phyloP scores from a whole-genome alignment of 768 basidiomycete genomes.

The Phanerochaete sordida region DNA sequence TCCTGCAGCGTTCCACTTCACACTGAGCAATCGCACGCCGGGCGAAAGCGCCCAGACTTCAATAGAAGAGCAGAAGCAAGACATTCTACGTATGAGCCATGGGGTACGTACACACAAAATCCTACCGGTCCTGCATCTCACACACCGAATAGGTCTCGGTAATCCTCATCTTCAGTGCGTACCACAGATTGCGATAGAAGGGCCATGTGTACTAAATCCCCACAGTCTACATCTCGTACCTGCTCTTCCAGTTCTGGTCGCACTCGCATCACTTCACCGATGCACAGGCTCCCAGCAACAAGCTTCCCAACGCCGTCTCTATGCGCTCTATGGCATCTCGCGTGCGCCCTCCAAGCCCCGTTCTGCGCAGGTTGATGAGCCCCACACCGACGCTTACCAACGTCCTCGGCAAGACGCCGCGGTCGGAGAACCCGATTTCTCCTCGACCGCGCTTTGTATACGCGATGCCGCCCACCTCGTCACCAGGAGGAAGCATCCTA shows the following conservation, averaged over 20 bases:
- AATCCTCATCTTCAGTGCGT: conserved; percentile 11
- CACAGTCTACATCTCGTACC: conserved; percentile 47
- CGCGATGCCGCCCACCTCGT: not conserved
- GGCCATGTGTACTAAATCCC: not conserved
- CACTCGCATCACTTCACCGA: conserved; percentile 52
- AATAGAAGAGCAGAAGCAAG: conserved; percentile 31
- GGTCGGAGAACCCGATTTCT: not conserved
- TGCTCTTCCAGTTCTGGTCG: conserved; percentile 56
- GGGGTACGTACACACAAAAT: conserved; percentile 34
- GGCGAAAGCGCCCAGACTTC: conserved; percentile 20
- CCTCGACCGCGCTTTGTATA: conserved; percentile 4
- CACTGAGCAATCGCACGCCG: conserved; percentile 24
- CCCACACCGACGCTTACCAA: conserved; percentile 6
- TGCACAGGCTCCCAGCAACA: conserved; percentile 3
- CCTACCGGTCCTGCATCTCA: not conserved
- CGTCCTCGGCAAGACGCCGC: conserved; percentile 6
- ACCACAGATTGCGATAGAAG: not conserved
- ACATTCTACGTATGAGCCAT: conserved; percentile 48
- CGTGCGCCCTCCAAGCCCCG: conserved; percentile 6
- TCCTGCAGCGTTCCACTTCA: conserved; percentile 77
- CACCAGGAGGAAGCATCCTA: not conserved
- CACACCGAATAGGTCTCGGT: conserved; percentile 8
- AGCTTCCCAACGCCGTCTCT: conserved; percentile 12
- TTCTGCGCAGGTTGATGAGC: conserved; percentile 7
- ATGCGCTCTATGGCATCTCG: conserved; percentile 15